Percentiles rank a stretch among this genome's conserved stretches.
phyloP scores from a whole-genome alignment of 2,329 filamentous ascomycete species.

The Aspergillus tanneri region DNA sequence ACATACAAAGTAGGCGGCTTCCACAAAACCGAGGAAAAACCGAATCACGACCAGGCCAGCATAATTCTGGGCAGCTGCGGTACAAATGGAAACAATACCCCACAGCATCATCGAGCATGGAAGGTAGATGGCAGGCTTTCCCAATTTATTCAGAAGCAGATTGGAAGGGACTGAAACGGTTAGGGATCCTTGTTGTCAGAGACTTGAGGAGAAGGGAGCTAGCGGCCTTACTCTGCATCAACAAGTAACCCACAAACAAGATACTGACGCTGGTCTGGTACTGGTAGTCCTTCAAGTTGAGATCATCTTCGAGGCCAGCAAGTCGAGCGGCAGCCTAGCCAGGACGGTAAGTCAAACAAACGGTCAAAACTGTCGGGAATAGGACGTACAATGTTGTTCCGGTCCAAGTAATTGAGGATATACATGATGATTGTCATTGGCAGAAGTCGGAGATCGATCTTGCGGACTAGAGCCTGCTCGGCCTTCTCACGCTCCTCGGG shows the following conservation, averaged over 20 bases:
- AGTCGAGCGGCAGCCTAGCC: conserved; percentile 36
- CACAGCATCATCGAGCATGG: conserved; percentile 58
- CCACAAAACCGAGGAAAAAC: conserved; percentile 46
- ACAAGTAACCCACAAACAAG: conserved; percentile 60
- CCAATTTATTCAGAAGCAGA: conserved; percentile 52
- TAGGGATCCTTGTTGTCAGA: neutral
- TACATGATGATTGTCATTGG: conserved; percentile 73
- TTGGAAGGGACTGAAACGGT: conserved; percentile 46
- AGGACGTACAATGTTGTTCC: conserved; percentile 56
- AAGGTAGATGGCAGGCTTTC: conserved; percentile 53
- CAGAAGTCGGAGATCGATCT: conserved; percentile 67
- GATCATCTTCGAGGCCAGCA: conserved; percentile 51
- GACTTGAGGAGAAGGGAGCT: neutral
- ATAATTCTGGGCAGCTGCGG: conserved; percentile 48
- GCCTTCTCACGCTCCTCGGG: conserved; percentile 52
- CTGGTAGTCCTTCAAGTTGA: conserved; percentile 43
- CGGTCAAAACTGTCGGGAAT: neutral
- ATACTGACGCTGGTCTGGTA: conserved; percentile 49
- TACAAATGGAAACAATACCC: conserved; percentile 59
- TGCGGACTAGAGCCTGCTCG: conserved; percentile 63
- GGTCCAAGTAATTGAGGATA: conserved; percentile 70
- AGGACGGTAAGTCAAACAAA: neutral
- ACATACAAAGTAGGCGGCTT: conserved; percentile 47
- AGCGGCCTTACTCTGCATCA: conserved; percentile 55
- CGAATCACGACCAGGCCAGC: conserved; percentile 47